Evolutionary conservation across 495 filamentous ascomycete genomes (phyloP), one percentile per base, ranked within the genome.

Genomic region (Tuber melanosporum): DNA sequence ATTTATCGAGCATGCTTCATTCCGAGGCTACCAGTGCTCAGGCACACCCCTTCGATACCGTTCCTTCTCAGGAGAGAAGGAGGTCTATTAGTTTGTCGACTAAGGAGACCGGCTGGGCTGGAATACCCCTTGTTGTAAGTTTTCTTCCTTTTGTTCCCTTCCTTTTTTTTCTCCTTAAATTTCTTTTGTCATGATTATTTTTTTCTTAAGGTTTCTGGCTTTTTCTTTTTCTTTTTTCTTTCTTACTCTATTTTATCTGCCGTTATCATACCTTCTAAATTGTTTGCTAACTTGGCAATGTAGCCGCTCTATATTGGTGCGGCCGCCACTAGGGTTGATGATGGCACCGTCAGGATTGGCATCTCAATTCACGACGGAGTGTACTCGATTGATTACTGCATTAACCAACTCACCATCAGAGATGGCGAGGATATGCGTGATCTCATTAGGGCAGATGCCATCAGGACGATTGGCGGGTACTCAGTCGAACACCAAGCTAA

Each of bases 311-410:
- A 90, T 76, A 87, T 88, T 41, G 91, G 91, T 57, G 86, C 91
- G 43, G 90, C 91, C 1, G 86, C 85, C 45, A 86, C 86, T 26
- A 86, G 87, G 36, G 84, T 86, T 5, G 85, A 89, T 45, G 79
- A 88, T 46, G 84, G 87, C 49, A 85, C 86, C 0, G 86, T 89
- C 3, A 86, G 87, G 0, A 85, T 93, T 26, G 90, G 90, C 7
- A 84, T 95, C 71, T 91, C 91, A 8, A 88, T 92, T 75, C 92
- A 94, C 79, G 93, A 96, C 83, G 87, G 89, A 8, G 91, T 91
- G 0, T 97, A 97, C 81, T 87, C 92, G 36, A 86, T 93, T 49
- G 93, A 95, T 82, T 95, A 92, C 76, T 87, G 88, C 42, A 87
- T 94, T 71, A 87, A 89, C 76, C 84, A 86, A 3, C 84, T 92